phyloP scores from a whole-genome alignment of 2,329 filamentous ascomycete genomes.

The Myriosclerotinia curreyana region DNA sequence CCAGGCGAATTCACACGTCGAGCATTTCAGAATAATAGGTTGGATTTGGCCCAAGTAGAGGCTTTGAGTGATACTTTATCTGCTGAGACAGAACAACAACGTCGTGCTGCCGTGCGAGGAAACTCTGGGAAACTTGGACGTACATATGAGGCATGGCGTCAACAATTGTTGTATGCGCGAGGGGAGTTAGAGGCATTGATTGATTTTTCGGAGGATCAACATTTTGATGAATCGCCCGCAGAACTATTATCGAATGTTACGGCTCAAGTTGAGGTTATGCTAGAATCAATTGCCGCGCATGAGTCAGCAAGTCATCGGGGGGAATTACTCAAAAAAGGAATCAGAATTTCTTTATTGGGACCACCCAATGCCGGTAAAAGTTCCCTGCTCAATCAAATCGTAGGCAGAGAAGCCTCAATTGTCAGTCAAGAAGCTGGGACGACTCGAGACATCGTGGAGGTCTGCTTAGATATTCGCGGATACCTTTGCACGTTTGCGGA shows the following conservation, averaged over 20 bases:
- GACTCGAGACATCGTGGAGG: constrained; percentile 90
- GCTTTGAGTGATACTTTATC: constrained; percentile 60
- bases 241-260: constrained; percentile 70
- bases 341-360: constrained; percentile 80
- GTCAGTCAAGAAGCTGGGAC: constrained; percentile 92
- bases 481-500: constrained; percentile 94
- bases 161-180: constrained; percentile 71
- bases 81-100: constrained; percentile 87
- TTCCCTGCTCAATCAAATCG: constrained; percentile 83
- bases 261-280: constrained; percentile 58
- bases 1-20: constrained; percentile 93
- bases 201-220: constrained; percentile 95
- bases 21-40: constrained; percentile 80
- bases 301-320: constrained; percentile 75
- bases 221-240: constrained; percentile 84
- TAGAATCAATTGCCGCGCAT: constrained; percentile 63
- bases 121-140: constrained; percentile 66
- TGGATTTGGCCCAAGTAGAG: constrained; percentile 83
- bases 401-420: constrained; percentile 91
- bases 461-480: constrained; percentile 81
- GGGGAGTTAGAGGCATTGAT: constrained; percentile 94
- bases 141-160: constrained; percentile 81
- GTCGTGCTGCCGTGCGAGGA: constrained; percentile 78
- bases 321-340: constrained; percentile 80
- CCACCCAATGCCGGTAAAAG: constrained; percentile 96